phyloP scores from a whole-genome alignment of 2,329 filamentous ascomycete genomes.

The Helminthosporium solani region DNA sequence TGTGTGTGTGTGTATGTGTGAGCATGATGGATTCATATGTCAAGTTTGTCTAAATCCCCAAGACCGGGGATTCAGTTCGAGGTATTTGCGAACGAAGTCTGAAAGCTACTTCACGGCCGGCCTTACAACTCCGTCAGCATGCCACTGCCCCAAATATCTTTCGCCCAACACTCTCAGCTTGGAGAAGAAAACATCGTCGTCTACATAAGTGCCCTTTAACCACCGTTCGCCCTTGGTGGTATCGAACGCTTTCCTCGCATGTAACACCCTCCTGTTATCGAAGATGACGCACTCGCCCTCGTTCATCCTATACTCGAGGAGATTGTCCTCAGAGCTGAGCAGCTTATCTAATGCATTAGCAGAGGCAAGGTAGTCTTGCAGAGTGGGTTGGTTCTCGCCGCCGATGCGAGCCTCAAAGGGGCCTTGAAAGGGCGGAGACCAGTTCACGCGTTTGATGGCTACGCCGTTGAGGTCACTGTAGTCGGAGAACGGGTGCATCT shows the following conservation, averaged over 20 bases:
- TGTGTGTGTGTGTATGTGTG: too few species aligned
- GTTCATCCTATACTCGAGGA: constrained; percentile 71
- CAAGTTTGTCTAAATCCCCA: too few species aligned
- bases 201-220: constrained; percentile 83
- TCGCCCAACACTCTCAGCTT: constrained; percentile 48
- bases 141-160: constrained; percentile 34
- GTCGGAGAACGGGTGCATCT: constrained; percentile 35
- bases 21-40: too few species aligned
- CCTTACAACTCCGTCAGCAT: constrained; percentile 37
- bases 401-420: constrained; percentile 47
- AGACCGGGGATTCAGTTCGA: too few species aligned
- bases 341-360: constrained; percentile 58
- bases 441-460: constrained; percentile 55
- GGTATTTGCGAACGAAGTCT: too few species aligned
- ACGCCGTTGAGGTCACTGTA: constrained; percentile 33
- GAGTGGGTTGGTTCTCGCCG: constrained; percentile 24
- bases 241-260: constrained; percentile 79
- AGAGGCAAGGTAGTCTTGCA: constrained; percentile 42
- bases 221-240: constrained; percentile 66
- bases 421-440: constrained; percentile 79
- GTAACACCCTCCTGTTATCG: constrained; percentile 80
- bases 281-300: constrained; percentile 93
- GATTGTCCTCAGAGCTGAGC: constrained; percentile 58
- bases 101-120: constrained; percentile 10
- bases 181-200: constrained; percentile 61